Base-by-base conservation (phyloP, 2,329 filamentous ascomycete species). In the Diplodia seriata region DNA sequence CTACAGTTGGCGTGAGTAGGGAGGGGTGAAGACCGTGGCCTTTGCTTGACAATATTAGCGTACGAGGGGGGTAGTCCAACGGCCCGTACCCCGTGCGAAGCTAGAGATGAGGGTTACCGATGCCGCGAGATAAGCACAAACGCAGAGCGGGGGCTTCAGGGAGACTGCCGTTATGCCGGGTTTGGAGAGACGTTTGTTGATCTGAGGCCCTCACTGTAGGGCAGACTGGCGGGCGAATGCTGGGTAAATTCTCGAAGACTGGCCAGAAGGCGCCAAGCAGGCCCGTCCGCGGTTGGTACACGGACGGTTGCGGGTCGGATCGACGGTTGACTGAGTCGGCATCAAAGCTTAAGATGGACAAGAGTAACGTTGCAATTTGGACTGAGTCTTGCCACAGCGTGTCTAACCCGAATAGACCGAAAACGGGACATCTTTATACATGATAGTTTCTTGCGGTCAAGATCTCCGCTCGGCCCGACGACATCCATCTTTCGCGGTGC, bases 351-450 rank as follows among this genome's bases (percentile, higher is more conserved):
- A 50, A 43, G 23, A 61, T 4, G 57, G 47, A 61, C 23, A 61
- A 49, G 57, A 61, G 57, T 20, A 61, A 61, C 40, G 57, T 49
- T 61, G 57, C 57, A 61, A 61, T 50, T 61, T 61, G 40, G 23
- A 61, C 57, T 61, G 57, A 61, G 57, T 61, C 57, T 61, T 14
- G 29, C 57, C 56, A 26, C 40, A 36, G 26, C 18, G 6, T 33
- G 12, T 18, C 57, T 61, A 61, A 61, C 57, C 40, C 38, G 15
- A 61, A 49, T 49, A n/a, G 40, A 61, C 4, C 11, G 40, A 3
- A 31, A 50, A 47, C 18, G 26, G 57, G 11, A 23, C n/a, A 61
- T 61, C 57, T 61, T 43, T 50, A 61, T 61, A 61, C 40, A 43
- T 38, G 29, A 9, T 26, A 26, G 57, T 36, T 23, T 36, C 20